Percentiles rank a stretch among this genome's conserved stretches.
phyloP scores from a whole-genome alignment of 2,329 filamentous ascomycete genomes.

The Trichoderma breve region DNA sequence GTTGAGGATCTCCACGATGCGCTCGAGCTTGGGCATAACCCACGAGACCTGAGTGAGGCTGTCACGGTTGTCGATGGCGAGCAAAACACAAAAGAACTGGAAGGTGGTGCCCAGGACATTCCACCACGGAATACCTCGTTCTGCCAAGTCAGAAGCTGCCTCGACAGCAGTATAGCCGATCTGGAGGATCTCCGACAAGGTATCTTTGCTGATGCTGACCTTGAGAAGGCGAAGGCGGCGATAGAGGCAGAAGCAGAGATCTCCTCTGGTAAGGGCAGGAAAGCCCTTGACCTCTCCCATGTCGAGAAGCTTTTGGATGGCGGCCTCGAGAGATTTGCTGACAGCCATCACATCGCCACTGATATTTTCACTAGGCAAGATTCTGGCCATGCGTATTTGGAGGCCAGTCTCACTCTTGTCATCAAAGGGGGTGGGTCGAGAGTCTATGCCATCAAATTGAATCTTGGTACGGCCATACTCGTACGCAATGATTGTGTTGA shows the following conservation, averaged over 20 bases:
- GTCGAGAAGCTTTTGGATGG: constrained; percentile 4
- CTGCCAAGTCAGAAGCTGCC: constrained; percentile 2
- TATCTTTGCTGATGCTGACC: constrained; percentile 3
- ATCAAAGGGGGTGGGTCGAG: background rate
- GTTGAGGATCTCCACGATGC: constrained; percentile 10
- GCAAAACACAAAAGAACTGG: constrained; percentile 19
- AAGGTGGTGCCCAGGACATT: constrained; percentile 23
- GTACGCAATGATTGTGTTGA: constrained; percentile 21
- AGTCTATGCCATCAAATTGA: constrained; percentile 1
- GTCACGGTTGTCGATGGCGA: constrained; percentile 14
- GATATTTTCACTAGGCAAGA: background rate
- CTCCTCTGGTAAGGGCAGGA: constrained; percentile 18
- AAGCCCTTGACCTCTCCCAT: constrained; percentile 2
- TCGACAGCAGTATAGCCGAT: background rate
- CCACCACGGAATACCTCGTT: constrained; percentile 19
- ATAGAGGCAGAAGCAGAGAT: constrained; percentile 21
- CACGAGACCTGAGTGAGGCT: constrained; percentile 17
- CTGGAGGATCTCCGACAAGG: background rate
- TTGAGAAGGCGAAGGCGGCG: constrained; percentile 15
- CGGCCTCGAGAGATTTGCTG: constrained; percentile 11
- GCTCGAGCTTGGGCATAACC: constrained; percentile 15
- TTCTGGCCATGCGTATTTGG: background rate
- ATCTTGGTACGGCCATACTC: constrained; percentile 21
- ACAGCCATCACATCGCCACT: background rate
- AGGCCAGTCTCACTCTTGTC: background rate